phyloP scores from a whole-genome alignment of 164 flowering plant species.

The Aristolochia contorta region DNA sequence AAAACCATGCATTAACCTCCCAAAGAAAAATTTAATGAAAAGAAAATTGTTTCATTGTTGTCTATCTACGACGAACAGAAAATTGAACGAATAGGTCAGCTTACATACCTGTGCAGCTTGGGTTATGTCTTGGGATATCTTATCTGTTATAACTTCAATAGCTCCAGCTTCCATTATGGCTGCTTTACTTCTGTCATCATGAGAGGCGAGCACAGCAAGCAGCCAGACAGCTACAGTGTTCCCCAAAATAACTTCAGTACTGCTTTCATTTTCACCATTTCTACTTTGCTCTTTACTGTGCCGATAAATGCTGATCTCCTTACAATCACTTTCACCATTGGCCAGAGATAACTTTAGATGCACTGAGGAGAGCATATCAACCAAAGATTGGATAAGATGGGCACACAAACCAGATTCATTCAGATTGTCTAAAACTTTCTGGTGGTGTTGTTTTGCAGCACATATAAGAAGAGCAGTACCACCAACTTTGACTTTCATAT shows the following conservation, averaged over 20 bases:
- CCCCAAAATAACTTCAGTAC: slow-evolving; percentile 51
- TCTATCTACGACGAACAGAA: too few relatives aligned
- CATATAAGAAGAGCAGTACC: slow-evolving; percentile 89
- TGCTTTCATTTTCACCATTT: slow-evolving; percentile 23
- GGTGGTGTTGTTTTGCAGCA: slow-evolving; percentile 73
- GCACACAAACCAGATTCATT: slow-evolving; percentile 39
- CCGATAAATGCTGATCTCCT: slow-evolving; percentile 52
- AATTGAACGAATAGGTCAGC: too few relatives aligned
- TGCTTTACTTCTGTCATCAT: slow-evolving; percentile 57
- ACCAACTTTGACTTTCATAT: slow-evolving; percentile 60
- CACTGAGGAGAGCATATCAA: slow-evolving; percentile 42
- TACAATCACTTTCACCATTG: slow-evolving; percentile 19
- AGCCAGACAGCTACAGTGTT: slow-evolving; percentile 65
- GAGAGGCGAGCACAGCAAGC: slow-evolving; percentile 71
- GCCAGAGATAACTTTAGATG: slow-evolving; percentile 17
- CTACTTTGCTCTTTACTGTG: slow-evolving; percentile 30
- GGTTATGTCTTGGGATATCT: slow-evolving; percentile 40
- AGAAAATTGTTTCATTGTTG: too few relatives aligned
- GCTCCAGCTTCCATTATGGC: slow-evolving; percentile 89
- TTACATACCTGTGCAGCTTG: slow-evolving; percentile 53
- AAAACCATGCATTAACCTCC: too few relatives aligned
- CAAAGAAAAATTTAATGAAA: too few relatives aligned
- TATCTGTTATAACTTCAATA: slow-evolving; percentile 80
- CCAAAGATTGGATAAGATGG: slow-evolving; percentile 74
- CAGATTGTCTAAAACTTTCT: slow-evolving; percentile 59